Conservation (phyloP, 2,329 filamentous ascomycete genomes). For the Verruconis gallopava region DNA sequence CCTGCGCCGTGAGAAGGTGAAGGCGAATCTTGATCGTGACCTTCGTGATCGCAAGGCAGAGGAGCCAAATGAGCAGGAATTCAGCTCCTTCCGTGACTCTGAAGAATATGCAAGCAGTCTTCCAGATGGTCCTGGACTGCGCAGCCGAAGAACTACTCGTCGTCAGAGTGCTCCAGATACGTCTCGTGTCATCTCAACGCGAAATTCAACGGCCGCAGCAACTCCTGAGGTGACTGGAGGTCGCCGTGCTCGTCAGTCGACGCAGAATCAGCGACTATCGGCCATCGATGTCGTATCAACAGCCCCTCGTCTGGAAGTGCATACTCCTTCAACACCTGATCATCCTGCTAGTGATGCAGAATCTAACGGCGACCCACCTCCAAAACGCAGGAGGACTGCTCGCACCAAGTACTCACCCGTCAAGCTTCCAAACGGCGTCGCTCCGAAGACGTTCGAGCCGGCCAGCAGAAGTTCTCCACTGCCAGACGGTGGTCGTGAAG, state of each 20-base stretch:
- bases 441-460: neutral
- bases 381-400: constrained; percentile 7
- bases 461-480: neutral
- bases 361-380: neutral
- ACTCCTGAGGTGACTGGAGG: neutral
- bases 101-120: neutral
- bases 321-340: constrained; percentile 6
- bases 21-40: constrained; percentile 1
- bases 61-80: neutral
- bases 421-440: constrained; percentile 1
- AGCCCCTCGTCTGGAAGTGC: neutral
- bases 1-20: constrained; percentile 1
- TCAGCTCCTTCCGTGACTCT: constrained; percentile 1
- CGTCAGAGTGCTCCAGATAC: neutral
- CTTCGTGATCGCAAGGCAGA: constrained; percentile 1
- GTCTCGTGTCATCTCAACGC: constrained; percentile 1
- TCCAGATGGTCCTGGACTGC: neutral
- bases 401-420: constrained; percentile 6
- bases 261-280: constrained; percentile 1
- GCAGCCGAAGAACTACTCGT: neutral
- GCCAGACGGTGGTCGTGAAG: neutral
- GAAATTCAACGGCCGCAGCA: neutral
- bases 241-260: constrained; percentile 2
- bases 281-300: constrained; percentile 2
- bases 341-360: neutral